phyloP scores from a whole-genome alignment of 495 filamentous ascomycete genomes.

The Cudoniella acicularis region DNA sequence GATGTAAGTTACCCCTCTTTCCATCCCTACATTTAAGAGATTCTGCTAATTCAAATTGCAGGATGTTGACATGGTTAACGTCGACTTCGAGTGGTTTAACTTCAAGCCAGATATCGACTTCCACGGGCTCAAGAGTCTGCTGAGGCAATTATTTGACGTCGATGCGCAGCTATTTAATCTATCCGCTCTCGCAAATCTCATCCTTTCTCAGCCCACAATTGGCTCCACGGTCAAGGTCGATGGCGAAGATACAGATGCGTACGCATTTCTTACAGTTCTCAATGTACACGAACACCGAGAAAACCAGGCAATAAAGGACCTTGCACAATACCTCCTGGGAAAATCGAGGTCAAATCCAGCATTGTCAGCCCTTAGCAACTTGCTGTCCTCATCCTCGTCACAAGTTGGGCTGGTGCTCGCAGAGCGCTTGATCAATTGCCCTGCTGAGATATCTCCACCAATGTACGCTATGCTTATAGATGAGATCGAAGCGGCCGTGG shows the following conservation, averaged over 20 bases:
- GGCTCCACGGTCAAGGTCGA: slow-evolving; percentile 96
- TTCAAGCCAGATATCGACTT: slow-evolving; percentile 88
- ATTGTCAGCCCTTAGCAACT: slow-evolving; percentile 47
- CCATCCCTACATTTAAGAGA: background rate
- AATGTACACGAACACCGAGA: slow-evolving; percentile 79
- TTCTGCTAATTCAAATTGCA: slow-evolving; percentile 33
- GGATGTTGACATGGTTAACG: slow-evolving; percentile 88
- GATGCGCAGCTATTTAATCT: slow-evolving; percentile 83
- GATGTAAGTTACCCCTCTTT: slow-evolving; percentile 29
- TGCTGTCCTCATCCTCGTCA: slow-evolving; percentile 49
- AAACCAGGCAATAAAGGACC: slow-evolving; percentile 62
- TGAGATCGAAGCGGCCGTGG: slow-evolving; percentile 84
- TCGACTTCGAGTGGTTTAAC: slow-evolving; percentile 99
- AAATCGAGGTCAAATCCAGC: slow-evolving; percentile 51
- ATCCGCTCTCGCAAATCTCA: slow-evolving; percentile 79
- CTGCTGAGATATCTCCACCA: slow-evolving; percentile 82
- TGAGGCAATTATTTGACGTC: slow-evolving; percentile 90
- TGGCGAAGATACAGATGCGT: slow-evolving; percentile 89
- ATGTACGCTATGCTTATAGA: slow-evolving; percentile 96
- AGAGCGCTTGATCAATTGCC: slow-evolving; percentile 94
- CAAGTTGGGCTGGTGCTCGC: slow-evolving; percentile 81
- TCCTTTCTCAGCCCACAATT: slow-evolving; percentile 81
- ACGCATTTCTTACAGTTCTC: slow-evolving; percentile 87
- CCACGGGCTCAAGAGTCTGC: slow-evolving; percentile 85
- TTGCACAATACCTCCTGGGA: slow-evolving; percentile 67